Evolutionary conservation across 768 basidiomycete species (phyloP), one percentile per base, ranked within the genome.

Genomic region (Suillus paluster): DNA sequence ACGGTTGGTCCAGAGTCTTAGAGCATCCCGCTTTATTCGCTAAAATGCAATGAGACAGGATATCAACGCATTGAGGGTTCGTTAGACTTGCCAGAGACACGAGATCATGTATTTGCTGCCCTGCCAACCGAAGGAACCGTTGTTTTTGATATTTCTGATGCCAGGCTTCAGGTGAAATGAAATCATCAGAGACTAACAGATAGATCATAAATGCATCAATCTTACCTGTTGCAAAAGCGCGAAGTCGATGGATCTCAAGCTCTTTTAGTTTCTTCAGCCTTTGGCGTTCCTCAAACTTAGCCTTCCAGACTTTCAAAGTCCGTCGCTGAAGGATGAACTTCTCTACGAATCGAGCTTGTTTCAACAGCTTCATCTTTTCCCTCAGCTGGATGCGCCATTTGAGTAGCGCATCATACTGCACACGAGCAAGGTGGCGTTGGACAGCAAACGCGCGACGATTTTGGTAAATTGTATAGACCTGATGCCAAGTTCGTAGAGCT

Each of bases 1-100:
- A 6, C 85, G 83, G 65, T 87, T 86, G 10, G 86, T 91, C 92
- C 92, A 95, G 45, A 70, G 76, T 21, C 75, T 71, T 60, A 94
- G 71, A 3, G 80, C 68, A 48, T 75, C 70, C n/a, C 75, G 73
- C 63, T 87, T 66, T 54, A 84, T 73, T 57, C 86, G 84, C 91
- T 92, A 63, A 48, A 56, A 41, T 36, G 27, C 64, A 44, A 66
- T 41, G 48, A 61, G 52, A 49, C 49, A 33, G 38, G 34, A 19
- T 42, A 5, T 30, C 55, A 59, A 44, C 38, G 21, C 52, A 17
- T 23, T 15, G 3, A 8, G n/a, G 19, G n/a, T 5, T 50, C 44
- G 25, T 38, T 33, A 58, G 56, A 66, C 77, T 54, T 36, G 81
- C 87, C 72, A 77, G 74, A n/a, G 75, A 72, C 4, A 82, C 67